phyloP scores from a whole-genome alignment of 129 eudicot genomes.

The Flaveria ramosissima region DNA sequence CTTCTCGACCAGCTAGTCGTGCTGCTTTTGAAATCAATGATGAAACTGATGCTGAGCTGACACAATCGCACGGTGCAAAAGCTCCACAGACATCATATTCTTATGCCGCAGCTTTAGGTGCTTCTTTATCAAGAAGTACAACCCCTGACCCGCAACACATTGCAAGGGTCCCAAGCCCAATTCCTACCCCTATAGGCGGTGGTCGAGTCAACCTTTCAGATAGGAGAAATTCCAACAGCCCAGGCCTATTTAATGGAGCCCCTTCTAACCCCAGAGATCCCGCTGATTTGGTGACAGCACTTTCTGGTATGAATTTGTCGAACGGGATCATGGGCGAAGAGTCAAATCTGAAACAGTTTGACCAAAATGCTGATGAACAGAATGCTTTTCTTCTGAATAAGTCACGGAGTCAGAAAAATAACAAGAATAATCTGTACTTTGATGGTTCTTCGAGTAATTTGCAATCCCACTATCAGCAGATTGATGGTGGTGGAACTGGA shows the following conservation, averaged over 20 bases:
- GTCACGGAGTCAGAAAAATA: slow-evolving; percentile 42
- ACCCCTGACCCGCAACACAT: slow-evolving; percentile 95
- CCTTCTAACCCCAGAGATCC: slow-evolving; percentile 47
- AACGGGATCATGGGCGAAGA: slow-evolving; percentile 56
- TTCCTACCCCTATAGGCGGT: slow-evolving; percentile 87
- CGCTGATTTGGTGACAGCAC: slow-evolving; percentile 64
- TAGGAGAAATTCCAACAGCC: slow-evolving; percentile 55
- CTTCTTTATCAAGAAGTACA: slow-evolving; percentile 92
- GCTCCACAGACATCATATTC: slow-evolving; percentile 73
- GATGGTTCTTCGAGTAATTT: slow-evolving; percentile 61
- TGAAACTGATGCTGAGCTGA: slow-evolving; percentile 67
- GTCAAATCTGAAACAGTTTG: slow-evolving; percentile 47
- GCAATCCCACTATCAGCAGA: slow-evolving; percentile 59
- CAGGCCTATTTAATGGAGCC: slow-evolving; percentile 57
- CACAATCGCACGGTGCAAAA: slow-evolving; percentile 46
- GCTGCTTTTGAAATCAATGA: slow-evolving; percentile 68
- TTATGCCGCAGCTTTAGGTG: slow-evolving; percentile 94
- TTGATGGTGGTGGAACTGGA: slow-evolving; percentile 69
- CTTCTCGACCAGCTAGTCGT: slow-evolving; percentile 95
- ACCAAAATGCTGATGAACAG: slow-evolving; percentile 50
- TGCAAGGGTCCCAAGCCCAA: slow-evolving; percentile 88
- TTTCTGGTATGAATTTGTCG: slow-evolving; percentile 73
- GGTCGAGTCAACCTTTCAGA: slow-evolving; percentile 61
- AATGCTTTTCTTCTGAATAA: slow-evolving; percentile 55
- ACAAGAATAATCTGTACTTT: slow-evolving; percentile 41